A percentile compares a stretch with the other conserved stretches of the same genome.
Evolutionary conservation across 768 basidiomycete genomes (phyloP).

Genomic region (Termitomyces sp.): DNA sequence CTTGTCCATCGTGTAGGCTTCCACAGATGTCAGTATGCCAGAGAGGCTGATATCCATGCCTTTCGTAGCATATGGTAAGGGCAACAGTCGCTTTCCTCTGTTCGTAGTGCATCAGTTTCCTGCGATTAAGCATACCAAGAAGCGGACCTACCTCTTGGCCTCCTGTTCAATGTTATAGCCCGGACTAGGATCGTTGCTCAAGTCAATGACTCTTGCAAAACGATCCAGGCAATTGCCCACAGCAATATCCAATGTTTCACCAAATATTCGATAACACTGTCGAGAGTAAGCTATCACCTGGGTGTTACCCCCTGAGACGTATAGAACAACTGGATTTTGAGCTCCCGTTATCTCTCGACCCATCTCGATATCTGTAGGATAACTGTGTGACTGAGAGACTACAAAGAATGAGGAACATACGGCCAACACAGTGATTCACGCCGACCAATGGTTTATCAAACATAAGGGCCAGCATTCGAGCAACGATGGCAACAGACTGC

Average conservation of each 20-base stretch:
- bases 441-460: constrained; percentile 91
- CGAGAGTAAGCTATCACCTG: constrained; percentile 99
- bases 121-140: background rate
- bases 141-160: constrained; percentile 71
- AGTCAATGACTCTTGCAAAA: constrained; percentile 89
- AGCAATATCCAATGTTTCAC: constrained; percentile 98
- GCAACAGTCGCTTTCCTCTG: constrained; percentile 79
- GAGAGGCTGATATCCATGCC: constrained; percentile 98
- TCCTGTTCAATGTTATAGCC: constrained; percentile 97
- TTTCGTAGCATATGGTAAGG: constrained; percentile 93
- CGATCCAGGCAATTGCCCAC: constrained; percentile 98
- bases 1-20: constrained; percentile 84
- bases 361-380: constrained; percentile 89
- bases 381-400: background rate
- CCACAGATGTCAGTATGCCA: constrained; percentile 85
- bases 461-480: constrained; percentile 82
- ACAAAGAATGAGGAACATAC: constrained; percentile 41
- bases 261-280: constrained; percentile 96
- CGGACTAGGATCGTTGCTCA: constrained; percentile 94
- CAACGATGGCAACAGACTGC: constrained; percentile 91
- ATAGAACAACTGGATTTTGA: constrained; percentile 92
- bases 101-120: background rate
- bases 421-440: constrained; percentile 99
- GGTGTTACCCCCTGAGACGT: constrained; percentile 98
- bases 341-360: constrained; percentile 93